These are phyloP conservation scores for Umbelopsis sp. DNA, from an alignment of 192 early-diverging fungal species.

Conservation along the genomic window DNA sequence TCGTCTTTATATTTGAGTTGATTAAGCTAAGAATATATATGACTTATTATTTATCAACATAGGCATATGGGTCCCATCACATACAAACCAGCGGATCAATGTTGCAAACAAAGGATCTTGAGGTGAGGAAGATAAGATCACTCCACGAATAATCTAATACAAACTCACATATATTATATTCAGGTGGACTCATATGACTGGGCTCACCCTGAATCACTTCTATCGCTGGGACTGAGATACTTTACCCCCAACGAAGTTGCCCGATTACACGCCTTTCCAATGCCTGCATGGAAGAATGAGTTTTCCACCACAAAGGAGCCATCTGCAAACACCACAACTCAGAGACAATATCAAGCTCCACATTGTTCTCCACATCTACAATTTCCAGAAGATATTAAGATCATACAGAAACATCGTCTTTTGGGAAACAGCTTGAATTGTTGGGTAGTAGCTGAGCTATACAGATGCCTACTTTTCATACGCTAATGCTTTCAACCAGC, in stretches of 20 bases:
- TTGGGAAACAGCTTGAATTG: constrained; percentile 90
- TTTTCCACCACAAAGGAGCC: not conserved
- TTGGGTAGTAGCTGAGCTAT: constrained; percentile 76
- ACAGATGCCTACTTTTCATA: constrained; percentile 50
- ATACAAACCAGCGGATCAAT: constrained; percentile 78
- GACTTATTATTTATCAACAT: constrained; percentile 47
- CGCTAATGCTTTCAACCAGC: not conserved
- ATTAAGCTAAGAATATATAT: not conserved
- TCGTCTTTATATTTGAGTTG: constrained; percentile 13
- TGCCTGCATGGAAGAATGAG: constrained; percentile 13
- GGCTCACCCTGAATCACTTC: constrained; percentile 60
- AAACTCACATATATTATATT: not conserved
- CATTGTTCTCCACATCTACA: constrained; percentile 41
- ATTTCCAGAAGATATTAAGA: constrained; percentile 67
- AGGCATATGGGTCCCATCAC: constrained; percentile 83
- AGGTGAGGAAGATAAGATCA: constrained; percentile 36
- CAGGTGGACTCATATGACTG: constrained; percentile 60
- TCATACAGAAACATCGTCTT: constrained; percentile 71
- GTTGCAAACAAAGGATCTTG: constrained; percentile 72
- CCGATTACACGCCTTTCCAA: constrained; percentile 79
- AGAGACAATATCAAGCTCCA: constrained; percentile 10
- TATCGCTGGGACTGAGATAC: constrained; percentile 75
- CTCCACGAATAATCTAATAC: not conserved
- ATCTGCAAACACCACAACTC: not conserved
- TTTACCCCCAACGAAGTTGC: constrained; percentile 84